Evolutionary conservation across 352 stramenopile species (phyloP), one percentile per base, ranked within the genome.

Genomic region (Pythium phragmiticola): DNA sequence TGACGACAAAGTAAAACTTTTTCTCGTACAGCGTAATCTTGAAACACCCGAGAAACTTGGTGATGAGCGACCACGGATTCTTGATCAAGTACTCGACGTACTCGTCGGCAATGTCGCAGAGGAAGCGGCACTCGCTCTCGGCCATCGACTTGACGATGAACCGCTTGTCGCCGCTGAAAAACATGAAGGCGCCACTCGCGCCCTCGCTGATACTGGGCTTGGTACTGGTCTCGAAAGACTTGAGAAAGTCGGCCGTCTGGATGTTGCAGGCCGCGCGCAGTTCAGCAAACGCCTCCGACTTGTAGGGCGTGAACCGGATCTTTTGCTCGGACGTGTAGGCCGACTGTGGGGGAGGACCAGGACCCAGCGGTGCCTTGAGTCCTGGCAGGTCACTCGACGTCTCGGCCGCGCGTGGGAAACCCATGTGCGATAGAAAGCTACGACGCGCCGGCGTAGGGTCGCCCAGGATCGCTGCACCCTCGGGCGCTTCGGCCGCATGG

Each of bases 71-170:
- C 39, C 72, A 64, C 21, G 83, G 84, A 34, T 94, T 81, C 53
- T 74, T 63, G 28, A 87, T 83, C 48, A 97, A 59, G 60, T 96
- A 94, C 51, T 96, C 73, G n/a, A 79, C 72, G 57, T 97, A 97
- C 47, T 89, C 69, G 13, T 91, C 78, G 0, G 92, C 80, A 46
- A 97, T 97, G 36, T 88, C 72, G 34, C 83, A 85, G 36, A 97
- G 67, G 51, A 93, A 94, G 2, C 84, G 74, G 7, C 78, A 87
- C 73, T 97, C 90, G 11, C 71, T 60, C 42, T 95, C 76, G n/a
- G 73, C 75, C 74, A 96, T 92, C 3, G 82, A 95, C 74, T 97
- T 97, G 17, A 97, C 88, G 52, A 97, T 94, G 63, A 95, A 96
- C 53, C 83, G 82, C 59, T 91, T 90, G 69, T 97, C 89, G 4